Evolutionary conservation across 2,329 filamentous ascomycete species (phyloP), one percentile per base, ranked within the genome.

Genomic region (Paraphaeosphaeria minitans): DNA sequence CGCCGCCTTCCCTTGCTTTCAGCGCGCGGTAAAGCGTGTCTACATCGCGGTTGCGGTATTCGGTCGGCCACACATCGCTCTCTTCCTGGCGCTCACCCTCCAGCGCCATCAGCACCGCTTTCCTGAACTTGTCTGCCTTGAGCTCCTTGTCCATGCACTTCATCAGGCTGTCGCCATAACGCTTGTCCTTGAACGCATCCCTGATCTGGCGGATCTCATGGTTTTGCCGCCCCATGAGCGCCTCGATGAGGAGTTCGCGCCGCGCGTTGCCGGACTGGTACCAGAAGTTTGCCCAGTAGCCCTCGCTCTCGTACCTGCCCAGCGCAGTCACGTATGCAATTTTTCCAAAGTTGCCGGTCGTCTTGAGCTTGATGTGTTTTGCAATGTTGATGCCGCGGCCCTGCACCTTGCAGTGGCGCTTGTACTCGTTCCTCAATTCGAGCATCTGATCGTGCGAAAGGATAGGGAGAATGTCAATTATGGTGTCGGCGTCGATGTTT

Each of bases 211-310:
- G 84, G 62, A 98, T 91, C 72, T 98, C 95, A n/a, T 86, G 82
- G 75, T 97, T 97, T 29, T 88, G 87, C 6, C 93, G 87, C 0
- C 95, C 95, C 87, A 97, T 96, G 21, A 99, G 84, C 6, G 89
- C 87, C 78, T 99, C 95, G 68, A 98, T 97, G 54, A 99, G 85
- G 37, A 99, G 83, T 77, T 98, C 94, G 6, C 93, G 87, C 2
- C 92, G 85, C 8, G 89, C 91, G 69, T 89, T 91, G 76, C 94
- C 90, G 39, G 89, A 89, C 73, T 97, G 94, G 79, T 97, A 98
- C 89, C 93, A 98, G 77, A 92, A 97, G 76, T 97, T 98, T 59
- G 94, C 93, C 93, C 95, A 99, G 82, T 97, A 97, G 0, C 92
- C 92, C 76, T 99, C 95, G 66, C 88, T 89, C 79, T 97, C 95